These are phyloP conservation scores for Solanum chilense DNA, from an alignment of 257 asterid genomes.

Conservation along the genomic window DNA sequence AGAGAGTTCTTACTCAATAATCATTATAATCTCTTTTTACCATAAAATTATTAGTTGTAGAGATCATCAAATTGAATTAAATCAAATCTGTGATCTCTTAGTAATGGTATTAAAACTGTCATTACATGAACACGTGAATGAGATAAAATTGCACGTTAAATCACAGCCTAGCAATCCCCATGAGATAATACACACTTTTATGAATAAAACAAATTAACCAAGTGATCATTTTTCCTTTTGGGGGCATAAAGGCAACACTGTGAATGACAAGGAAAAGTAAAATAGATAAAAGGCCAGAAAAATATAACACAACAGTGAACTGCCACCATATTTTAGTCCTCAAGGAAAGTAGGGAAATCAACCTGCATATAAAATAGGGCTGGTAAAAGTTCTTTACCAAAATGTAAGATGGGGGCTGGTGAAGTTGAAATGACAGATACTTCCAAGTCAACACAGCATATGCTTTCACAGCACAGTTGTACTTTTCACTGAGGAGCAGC, in stretches of 20 bases:
- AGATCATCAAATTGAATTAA: not conserved
- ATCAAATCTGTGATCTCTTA: not conserved
- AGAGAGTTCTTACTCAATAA: not conserved
- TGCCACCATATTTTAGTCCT: not conserved
- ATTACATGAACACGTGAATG: not conserved
- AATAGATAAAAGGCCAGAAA: not conserved
- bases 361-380: not conserved
- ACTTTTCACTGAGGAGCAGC: not conserved
- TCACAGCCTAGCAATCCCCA: not conserved
- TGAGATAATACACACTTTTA: not conserved
- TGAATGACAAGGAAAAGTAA: not conserved
- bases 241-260: not conserved
- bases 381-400: not conserved
- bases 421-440: not conserved
- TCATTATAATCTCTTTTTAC: not conserved
- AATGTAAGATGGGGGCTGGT: not conserved
- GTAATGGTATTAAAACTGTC: not conserved
- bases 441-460: not conserved
- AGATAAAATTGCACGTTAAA: not conserved
- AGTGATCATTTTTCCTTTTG: not conserved
- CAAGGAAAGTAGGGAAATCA: not conserved
- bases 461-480: not conserved
- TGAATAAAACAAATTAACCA: not conserved
- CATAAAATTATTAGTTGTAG: not conserved
- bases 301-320: not conserved